phyloP scores from a whole-genome alignment of 73 alveolate genomes.

The Uronychia setigera region DNA sequence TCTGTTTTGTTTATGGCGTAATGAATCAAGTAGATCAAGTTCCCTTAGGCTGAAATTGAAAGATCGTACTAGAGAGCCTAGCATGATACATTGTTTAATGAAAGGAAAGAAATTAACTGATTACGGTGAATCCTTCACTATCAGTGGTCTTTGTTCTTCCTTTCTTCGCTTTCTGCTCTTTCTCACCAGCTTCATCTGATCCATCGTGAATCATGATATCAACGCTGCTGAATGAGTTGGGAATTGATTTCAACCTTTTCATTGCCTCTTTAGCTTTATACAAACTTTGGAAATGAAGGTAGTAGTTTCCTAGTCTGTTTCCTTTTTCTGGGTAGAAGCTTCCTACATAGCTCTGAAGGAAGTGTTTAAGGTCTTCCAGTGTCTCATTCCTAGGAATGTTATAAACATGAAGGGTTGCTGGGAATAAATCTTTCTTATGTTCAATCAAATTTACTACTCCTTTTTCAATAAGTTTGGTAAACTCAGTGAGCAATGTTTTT shows the following conservation, averaged over 20 bases:
- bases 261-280: conserved; percentile 63
- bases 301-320: conserved; percentile 21
- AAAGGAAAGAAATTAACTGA: too few relatives aligned
- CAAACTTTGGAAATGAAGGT: conserved; percentile 54
- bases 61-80: too few relatives aligned
- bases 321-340: conserved; percentile 56
- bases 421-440: conserved; percentile 37
- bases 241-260: conserved; percentile 31
- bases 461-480: conserved; percentile 32
- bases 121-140: too few relatives aligned
- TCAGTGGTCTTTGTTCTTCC: too few relatives aligned
- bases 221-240: conserved; percentile 24
- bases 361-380: conserved; percentile 54
- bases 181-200: conserved; percentile 16
- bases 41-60: too few relatives aligned
- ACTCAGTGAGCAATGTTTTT: conserved; percentile 39
- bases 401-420: conserved; percentile 48
- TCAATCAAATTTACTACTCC: conserved; percentile 59
- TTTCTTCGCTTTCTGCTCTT: conserved; percentile 7
- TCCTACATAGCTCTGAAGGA: conserved; percentile 32
- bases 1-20: too few relatives aligned
- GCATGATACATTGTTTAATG: too few relatives aligned
- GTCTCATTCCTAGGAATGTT: conserved; percentile 47
- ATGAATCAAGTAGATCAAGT: too few relatives aligned
- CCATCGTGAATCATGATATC: conserved; percentile 17